A percentile compares a stretch with the other conserved stretches of the same genome.
Conservation (phyloP, 2,329 filamentous ascomycete species). For the Teratosphaeria destructans region DNA sequence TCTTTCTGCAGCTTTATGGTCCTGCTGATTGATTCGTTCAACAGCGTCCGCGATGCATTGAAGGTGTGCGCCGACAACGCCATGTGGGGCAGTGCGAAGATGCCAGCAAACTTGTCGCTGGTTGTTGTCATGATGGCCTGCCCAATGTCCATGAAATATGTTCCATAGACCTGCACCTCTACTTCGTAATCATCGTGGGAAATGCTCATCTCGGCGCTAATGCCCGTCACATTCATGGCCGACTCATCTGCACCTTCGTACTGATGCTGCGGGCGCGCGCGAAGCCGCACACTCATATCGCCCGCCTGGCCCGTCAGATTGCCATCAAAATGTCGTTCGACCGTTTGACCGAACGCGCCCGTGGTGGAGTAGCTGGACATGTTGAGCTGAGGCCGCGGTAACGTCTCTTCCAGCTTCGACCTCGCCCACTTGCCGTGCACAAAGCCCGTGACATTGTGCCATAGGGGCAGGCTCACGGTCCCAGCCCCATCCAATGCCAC, state of each 20-base stretch:
- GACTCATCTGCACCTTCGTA: conserved; percentile 22
- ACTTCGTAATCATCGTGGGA: conserved; percentile 68
- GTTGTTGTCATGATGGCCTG: conserved; percentile 75
- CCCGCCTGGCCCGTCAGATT: conserved; percentile 70
- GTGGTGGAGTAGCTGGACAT: conserved; percentile 49
- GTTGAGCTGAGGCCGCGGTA: conserved; percentile 36
- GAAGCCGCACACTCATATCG: conserved; percentile 49
- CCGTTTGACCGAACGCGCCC: conserved; percentile 49
- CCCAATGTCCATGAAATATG: conserved; percentile 77
- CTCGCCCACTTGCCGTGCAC: conserved; percentile 68
- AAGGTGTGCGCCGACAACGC: conserved; percentile 49
- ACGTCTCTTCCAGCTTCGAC: conserved; percentile 39
- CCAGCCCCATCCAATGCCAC: conserved; percentile 27
- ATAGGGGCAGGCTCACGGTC: conserved; percentile 37
- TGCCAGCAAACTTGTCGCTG: conserved; percentile 83
- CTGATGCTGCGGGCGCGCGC: conserved; percentile 47
- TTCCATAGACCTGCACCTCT: conserved; percentile 70
- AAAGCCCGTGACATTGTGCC: conserved; percentile 68
- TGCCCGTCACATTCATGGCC: conserved; percentile 52
- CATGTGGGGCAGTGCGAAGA: conserved; percentile 82
- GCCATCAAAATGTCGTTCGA: conserved; percentile 53
- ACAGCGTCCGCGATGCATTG: conserved; percentile 39
- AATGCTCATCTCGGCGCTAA: conserved; percentile 59
- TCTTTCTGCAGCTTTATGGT: conserved; percentile 56
- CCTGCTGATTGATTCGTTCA: conserved; percentile 62